Evolutionary conservation across 1,284 basidiomycete species (phyloP).

Genomic region (Crepidotus sp.): DNA sequence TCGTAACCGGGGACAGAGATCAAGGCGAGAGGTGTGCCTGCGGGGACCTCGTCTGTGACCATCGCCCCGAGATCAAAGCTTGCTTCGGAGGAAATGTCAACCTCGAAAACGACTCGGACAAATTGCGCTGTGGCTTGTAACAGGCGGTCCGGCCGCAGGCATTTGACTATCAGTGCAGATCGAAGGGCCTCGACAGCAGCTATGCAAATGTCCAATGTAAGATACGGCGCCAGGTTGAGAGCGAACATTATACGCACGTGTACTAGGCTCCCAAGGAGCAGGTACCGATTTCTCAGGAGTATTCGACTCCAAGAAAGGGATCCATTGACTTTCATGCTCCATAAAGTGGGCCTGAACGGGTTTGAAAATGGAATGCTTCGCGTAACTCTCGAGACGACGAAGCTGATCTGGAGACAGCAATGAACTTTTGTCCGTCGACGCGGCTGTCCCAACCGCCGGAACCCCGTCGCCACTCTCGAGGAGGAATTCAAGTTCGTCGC

Average conservation of each 20-base stretch:
- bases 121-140: slow-evolving; percentile 75
- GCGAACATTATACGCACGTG: slow-evolving; percentile 43
- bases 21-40: slow-evolving; percentile 80
- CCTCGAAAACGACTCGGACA: slow-evolving; percentile 65
- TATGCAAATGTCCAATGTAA: slow-evolving; percentile 27
- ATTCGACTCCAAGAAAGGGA: slow-evolving; percentile 59
- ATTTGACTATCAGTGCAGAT: slow-evolving; percentile 75
- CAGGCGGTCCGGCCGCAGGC: slow-evolving; percentile 83
- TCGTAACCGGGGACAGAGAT: slow-evolving; percentile 95
- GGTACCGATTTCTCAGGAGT: slow-evolving; percentile 72
- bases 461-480: slow-evolving; percentile 78
- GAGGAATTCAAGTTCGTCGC: slow-evolving; percentile 84
- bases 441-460: slow-evolving; percentile 32
- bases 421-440: slow-evolving; percentile 30
- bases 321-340: slow-evolving; percentile 67
- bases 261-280: slow-evolving; percentile 65
- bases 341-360: slow-evolving; percentile 64
- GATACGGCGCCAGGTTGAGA: not conserved
- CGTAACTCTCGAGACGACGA: slow-evolving; percentile 56
- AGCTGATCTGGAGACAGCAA: slow-evolving; percentile 61
- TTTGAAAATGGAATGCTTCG: slow-evolving; percentile 69
- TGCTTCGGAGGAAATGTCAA: slow-evolving; percentile 68
- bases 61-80: slow-evolving; percentile 69
- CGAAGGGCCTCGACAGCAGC: slow-evolving; percentile 70
- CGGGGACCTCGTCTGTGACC: slow-evolving; percentile 71